phyloP scores from a whole-genome alignment of 768 basidiomycete species.

The Boletellus ananas region DNA sequence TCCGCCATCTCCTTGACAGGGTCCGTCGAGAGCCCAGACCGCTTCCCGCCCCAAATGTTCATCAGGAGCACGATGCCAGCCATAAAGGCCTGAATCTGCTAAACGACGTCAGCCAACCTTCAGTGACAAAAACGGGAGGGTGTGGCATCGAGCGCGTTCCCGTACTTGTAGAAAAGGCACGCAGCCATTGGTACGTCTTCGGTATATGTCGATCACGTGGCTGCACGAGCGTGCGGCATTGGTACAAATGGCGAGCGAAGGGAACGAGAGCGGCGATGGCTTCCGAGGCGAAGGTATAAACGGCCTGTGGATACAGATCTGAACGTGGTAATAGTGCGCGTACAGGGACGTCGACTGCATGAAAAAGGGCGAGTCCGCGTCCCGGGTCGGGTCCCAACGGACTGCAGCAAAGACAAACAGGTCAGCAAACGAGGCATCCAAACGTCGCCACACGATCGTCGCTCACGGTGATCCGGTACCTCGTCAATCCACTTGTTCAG shows the following conservation, averaged over 20 bases:
- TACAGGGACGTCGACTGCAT: conserved; percentile 51
- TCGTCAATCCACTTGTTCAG: conserved; percentile 77
- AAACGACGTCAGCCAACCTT: neutral
- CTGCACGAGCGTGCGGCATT: conserved; percentile 76
- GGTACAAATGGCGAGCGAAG: conserved; percentile 78
- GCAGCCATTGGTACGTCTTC: conserved; percentile 30
- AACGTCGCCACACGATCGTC: neutral
- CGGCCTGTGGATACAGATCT: conserved; percentile 74
- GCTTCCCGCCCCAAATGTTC: conserved; percentile 52
- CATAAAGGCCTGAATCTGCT: conserved; percentile 41
- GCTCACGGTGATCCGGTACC: conserved; percentile 47
- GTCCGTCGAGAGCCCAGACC: conserved; percentile 39
- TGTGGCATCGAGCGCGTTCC: neutral
- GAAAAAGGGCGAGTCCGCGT: conserved; percentile 35
- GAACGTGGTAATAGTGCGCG: conserved; percentile 49
- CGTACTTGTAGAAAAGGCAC: conserved; percentile 29
- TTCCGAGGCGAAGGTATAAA: conserved; percentile 68
- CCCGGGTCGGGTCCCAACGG: conserved; percentile 43
- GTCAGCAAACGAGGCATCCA: conserved; percentile 4
- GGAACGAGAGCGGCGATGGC: conserved; percentile 45
- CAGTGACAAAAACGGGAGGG: too few species aligned
- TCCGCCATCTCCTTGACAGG: conserved; percentile 46
- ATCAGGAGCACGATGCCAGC: conserved; percentile 52
- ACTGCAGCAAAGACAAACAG: conserved; percentile 19
- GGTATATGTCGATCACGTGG: conserved; percentile 62